phyloP scores from a whole-genome alignment of 2,329 filamentous ascomycete genomes.

The Rhytidhysteron rufulum region DNA sequence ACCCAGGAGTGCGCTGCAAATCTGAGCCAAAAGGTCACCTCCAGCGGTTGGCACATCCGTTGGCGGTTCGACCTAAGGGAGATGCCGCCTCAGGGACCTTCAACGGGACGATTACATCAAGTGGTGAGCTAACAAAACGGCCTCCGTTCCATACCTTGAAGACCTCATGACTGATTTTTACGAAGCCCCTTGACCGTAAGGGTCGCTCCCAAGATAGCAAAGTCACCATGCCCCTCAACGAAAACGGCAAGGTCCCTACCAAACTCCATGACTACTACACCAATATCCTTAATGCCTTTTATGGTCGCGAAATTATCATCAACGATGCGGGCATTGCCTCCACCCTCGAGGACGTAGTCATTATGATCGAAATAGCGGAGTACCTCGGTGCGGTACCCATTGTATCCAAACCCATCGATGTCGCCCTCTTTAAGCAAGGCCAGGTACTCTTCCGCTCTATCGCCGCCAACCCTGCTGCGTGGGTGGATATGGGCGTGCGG shows the following conservation, averaged over 20 bases:
- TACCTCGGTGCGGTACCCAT: slow-evolving; percentile 41
- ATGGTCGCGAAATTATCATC: slow-evolving; percentile 40
- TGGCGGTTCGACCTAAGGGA: slow-evolving; percentile 31
- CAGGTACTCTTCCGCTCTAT: slow-evolving; percentile 46
- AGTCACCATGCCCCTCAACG: slow-evolving; percentile 23
- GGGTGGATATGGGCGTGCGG: slow-evolving; percentile 45
- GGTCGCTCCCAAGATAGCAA: slow-evolving; percentile 22
- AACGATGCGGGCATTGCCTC: slow-evolving; percentile 36
- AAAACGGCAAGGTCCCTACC: slow-evolving; percentile 31
- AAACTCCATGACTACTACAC: slow-evolving; percentile 36
- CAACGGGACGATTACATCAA: slow-evolving; percentile 20
- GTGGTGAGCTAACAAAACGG: slow-evolving; percentile 23
- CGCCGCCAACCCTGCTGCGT: slow-evolving; percentile 38
- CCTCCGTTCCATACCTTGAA: too few relatives aligned
- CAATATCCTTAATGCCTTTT: slow-evolving; percentile 45
- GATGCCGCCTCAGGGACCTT: slow-evolving; percentile 14
- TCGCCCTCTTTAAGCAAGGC: slow-evolving; percentile 45
- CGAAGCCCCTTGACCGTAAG: slow-evolving; percentile 30
- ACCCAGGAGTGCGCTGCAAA: slow-evolving; percentile 25
- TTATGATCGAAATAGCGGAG: slow-evolving; percentile 44
- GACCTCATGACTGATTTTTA: too few relatives aligned
- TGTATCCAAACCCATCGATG: slow-evolving; percentile 45
- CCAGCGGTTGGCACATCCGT: slow-evolving; percentile 21
- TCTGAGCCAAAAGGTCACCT: slow-evolving; percentile 19
- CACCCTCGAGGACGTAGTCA: slow-evolving; percentile 39